Evolutionary conservation across 257 asterid genomes (phyloP).

Genomic region (Rauvolfia tetraphylla): DNA sequence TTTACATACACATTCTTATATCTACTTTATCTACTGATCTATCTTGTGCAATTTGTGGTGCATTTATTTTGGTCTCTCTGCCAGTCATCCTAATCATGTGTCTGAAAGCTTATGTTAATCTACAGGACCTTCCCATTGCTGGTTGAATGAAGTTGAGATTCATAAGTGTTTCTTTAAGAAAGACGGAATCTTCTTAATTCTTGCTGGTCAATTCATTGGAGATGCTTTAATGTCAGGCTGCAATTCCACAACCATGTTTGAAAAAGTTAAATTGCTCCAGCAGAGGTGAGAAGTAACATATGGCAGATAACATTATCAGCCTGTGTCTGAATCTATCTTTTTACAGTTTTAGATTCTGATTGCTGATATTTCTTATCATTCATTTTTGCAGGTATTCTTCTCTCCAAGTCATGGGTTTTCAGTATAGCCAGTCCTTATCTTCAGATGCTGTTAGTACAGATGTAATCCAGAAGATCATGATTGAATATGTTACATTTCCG

Average conservation of each 20-base stretch:
- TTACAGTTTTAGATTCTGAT: constrained; percentile 2
- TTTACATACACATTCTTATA: not conserved
- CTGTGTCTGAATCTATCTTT: constrained; percentile 19
- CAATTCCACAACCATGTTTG: constrained; percentile 40
- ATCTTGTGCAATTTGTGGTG: not conserved
- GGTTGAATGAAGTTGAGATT: constrained; percentile 52
- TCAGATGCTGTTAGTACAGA: constrained; percentile 35
- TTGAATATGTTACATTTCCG: constrained; percentile 69
- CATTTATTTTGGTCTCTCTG: constrained; percentile 4
- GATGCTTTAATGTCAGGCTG: constrained; percentile 36
- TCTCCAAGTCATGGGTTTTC: constrained; percentile 69
- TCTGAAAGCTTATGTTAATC: constrained; percentile 21
- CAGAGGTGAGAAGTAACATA: constrained; percentile 47
- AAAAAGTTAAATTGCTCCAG: constrained; percentile 64
- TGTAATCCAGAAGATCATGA: constrained; percentile 45
- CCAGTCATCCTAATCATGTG: constrained; percentile 3
- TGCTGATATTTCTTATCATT: constrained; percentile 19
- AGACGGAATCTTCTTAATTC: constrained; percentile 52
- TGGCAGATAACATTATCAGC: constrained; percentile 14
- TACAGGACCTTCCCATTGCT: constrained; percentile 67
- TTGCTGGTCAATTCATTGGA: constrained; percentile 43
- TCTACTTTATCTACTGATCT: not conserved
- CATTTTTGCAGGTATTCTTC: constrained; percentile 62
- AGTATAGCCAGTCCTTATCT: constrained; percentile 37
- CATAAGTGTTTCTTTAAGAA: constrained; percentile 38